Conservation (phyloP, 345 rosid species). For the Arabis alpina region DNA sequence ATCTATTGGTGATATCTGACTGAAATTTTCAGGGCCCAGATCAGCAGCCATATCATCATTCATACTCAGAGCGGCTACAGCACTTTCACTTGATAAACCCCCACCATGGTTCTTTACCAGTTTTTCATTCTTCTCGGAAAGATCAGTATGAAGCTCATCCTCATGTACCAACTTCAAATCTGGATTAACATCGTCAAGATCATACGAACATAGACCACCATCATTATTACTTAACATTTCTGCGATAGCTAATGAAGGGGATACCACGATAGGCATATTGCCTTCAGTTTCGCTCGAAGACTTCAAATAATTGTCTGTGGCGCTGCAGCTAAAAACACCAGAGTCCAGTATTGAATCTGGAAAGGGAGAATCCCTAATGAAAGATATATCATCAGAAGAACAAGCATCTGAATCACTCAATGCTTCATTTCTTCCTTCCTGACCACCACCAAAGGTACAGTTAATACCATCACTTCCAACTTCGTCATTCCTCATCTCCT, state of each 20-base stretch:
- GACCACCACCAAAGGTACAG: conserved; percentile 27
- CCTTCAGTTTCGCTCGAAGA: conserved; percentile 36
- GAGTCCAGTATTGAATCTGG: conserved; percentile 32
- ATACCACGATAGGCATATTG: conserved; percentile 31
- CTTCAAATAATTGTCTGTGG: conserved; percentile 35
- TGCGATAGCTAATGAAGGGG: conserved; percentile 34
- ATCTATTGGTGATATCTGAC: conserved; percentile 36
- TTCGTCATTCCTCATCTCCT: conserved; percentile 3
- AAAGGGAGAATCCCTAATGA: conserved; percentile 28
- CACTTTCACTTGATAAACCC: conserved; percentile 30
- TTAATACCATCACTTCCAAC: conserved; percentile 28
- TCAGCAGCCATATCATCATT: conserved; percentile 44
- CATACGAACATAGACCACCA: conserved; percentile 36
- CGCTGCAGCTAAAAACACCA: conserved; percentile 19
- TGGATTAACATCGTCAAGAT: conserved; percentile 30
- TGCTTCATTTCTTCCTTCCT: conserved; percentile 34
- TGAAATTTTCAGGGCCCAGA: conserved; percentile 37
- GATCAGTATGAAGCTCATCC: conserved; percentile 35
- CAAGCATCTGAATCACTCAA: conserved; percentile 22
- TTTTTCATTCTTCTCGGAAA: conserved; percentile 37
- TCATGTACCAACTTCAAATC: conserved; percentile 35
- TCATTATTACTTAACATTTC: conserved; percentile 32
- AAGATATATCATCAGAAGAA: conserved; percentile 23
- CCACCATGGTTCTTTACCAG: conserved; percentile 25
- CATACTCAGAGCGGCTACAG: conserved; percentile 38